These are phyloP conservation scores for Aspergillus sergii DNA, from an alignment of 2,329 filamentous ascomycete genomes.

Conservation along the genomic window DNA sequence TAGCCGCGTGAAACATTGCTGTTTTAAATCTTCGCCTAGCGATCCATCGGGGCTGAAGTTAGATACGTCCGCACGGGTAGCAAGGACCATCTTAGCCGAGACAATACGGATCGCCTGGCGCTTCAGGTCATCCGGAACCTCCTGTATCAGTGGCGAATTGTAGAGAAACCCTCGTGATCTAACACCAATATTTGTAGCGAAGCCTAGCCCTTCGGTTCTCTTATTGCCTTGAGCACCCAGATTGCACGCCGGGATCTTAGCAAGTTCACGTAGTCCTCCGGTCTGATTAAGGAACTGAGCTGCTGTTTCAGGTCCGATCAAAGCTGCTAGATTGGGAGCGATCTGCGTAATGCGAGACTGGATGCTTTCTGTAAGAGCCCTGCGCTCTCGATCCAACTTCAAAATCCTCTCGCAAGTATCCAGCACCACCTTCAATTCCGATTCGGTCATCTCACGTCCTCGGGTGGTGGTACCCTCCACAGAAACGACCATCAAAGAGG, in stretches of 20 bases:
- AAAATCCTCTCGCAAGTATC: conserved; percentile 85
- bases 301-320: conserved; percentile 90
- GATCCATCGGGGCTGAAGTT: conserved; percentile 81
- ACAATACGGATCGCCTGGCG: conserved; percentile 95
- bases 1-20: conserved; percentile 79
- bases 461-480: conserved; percentile 91
- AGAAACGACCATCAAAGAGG: conserved; percentile 91
- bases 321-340: conserved; percentile 86
- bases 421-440: conserved; percentile 73
- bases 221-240: conserved; percentile 88
- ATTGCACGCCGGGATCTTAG: conserved; percentile 92
- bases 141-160: conserved; percentile 84
- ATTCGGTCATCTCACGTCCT: conserved; percentile 73
- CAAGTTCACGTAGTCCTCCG: conserved; percentile 83
- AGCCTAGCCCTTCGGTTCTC: conserved; percentile 75
- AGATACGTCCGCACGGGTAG: conserved; percentile 84
- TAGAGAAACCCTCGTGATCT: conserved; percentile 93
- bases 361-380: conserved; percentile 86
- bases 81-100: conserved; percentile 89
- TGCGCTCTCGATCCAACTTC: conserved; percentile 84
- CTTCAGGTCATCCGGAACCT: conserved; percentile 82
- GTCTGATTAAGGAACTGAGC: conserved; percentile 96
- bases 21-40: conserved; percentile 77
- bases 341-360: conserved; percentile 97
- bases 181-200: conserved; percentile 90